These are phyloP conservation scores for Salix koriyanagi DNA, from an alignment of 345 rosid species.

Conservation along the genomic window DNA sequence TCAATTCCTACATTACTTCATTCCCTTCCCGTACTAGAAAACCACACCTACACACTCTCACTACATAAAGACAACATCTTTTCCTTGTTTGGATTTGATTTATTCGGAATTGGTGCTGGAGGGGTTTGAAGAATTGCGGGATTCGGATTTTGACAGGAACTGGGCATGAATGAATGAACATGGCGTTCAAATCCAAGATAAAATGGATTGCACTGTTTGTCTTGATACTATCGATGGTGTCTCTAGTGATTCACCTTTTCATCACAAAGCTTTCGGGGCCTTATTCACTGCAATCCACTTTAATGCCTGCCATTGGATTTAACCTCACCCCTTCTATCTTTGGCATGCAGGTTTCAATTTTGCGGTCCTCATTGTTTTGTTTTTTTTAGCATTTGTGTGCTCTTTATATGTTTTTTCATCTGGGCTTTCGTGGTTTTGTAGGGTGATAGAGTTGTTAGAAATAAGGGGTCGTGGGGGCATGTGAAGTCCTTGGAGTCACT, in stretches of 20 bases:
- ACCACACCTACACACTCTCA: background rate
- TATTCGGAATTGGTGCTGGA: background rate
- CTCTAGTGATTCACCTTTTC: slow-evolving; percentile 73
- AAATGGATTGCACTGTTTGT: slow-evolving; percentile 84
- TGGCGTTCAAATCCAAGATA: slow-evolving; percentile 81
- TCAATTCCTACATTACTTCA: background rate
- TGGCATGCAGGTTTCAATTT: slow-evolving; percentile 29
- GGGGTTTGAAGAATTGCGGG: background rate
- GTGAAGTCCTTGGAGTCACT: slow-evolving; percentile 65
- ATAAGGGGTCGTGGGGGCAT: slow-evolving; percentile 73
- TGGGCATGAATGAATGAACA: slow-evolving; percentile 26
- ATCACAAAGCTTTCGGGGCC: slow-evolving; percentile 69
- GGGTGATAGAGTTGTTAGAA: slow-evolving; percentile 34
- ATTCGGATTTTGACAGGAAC: background rate
- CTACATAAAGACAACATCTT: background rate
- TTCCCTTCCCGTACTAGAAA: background rate
- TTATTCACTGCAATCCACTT: slow-evolving; percentile 45
- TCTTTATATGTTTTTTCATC: background rate
- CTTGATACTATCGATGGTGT: slow-evolving; percentile 64
- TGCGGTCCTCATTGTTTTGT: background rate
- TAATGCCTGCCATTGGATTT: slow-evolving; percentile 23
- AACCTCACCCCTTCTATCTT: slow-evolving; percentile 35
- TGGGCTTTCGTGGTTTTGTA: slow-evolving; percentile 25
- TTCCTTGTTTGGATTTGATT: background rate
- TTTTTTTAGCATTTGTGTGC: background rate